Evolutionary conservation across 148 eudicot species (phyloP).

Genomic region (Pouteria glomerata): DNA sequence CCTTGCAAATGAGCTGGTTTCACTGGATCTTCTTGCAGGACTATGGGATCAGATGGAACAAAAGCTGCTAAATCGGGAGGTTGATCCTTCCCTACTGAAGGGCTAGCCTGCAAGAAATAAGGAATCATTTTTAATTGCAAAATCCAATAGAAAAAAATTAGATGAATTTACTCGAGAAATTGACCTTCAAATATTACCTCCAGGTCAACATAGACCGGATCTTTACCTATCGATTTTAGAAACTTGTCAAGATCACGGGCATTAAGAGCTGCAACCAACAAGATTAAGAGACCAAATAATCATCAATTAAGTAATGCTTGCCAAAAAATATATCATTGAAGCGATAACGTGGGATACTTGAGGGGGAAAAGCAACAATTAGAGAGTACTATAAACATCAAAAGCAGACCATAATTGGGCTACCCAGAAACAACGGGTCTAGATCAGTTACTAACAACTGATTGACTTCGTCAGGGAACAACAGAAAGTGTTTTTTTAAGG

Average conservation of each 20-base stretch:
- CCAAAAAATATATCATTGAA: too few species aligned
- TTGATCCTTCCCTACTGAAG: constrained; percentile 86
- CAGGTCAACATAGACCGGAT: constrained; percentile 70
- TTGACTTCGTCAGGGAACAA: too few species aligned
- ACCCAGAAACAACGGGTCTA: too few species aligned
- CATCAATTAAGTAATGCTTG: not conserved
- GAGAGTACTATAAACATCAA: too few species aligned
- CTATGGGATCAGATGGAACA: constrained; percentile 64
- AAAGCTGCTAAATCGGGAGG: constrained; percentile 90
- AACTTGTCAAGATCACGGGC: constrained; percentile 68
- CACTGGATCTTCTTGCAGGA: constrained; percentile 35
- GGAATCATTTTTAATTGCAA: not conserved
- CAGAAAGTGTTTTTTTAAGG: too few species aligned
- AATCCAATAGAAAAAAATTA: not conserved
- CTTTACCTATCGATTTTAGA: constrained; percentile 63
- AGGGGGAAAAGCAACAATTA: too few species aligned
- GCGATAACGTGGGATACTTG: too few species aligned
- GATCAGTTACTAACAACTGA: too few species aligned
- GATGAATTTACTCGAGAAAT: not conserved
- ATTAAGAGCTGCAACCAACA: constrained; percentile 52
- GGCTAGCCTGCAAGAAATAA: constrained; percentile 53
- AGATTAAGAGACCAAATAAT: not conserved
- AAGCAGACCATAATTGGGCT: too few species aligned
- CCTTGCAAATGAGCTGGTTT: constrained; percentile 34
- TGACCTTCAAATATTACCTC: constrained; percentile 43